A percentile compares a stretch with the other conserved stretches of the same genome.
Evolutionary conservation across 768 basidiomycete genomes (phyloP).

Genomic region (Phylloporus sp.): DNA sequence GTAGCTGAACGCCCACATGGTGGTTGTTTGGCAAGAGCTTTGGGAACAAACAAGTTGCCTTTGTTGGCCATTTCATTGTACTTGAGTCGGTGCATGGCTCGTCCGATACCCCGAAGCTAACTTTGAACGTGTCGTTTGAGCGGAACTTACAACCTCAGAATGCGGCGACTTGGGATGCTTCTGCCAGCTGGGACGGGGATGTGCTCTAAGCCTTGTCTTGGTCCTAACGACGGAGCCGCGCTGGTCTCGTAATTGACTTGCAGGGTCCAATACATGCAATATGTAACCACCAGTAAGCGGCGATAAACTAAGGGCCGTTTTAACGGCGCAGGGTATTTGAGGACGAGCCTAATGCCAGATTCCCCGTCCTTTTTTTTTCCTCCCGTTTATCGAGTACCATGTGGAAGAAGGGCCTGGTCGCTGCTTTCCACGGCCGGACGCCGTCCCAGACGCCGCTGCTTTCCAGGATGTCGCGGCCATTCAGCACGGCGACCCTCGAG

Average conservation of each 20-base stretch:
- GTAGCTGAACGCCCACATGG: conserved; percentile 27
- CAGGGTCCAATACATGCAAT: not conserved
- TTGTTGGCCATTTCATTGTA: not conserved
- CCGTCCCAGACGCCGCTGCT: not conserved
- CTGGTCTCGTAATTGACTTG: not conserved
- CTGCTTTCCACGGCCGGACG: not conserved
- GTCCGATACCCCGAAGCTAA: not conserved
- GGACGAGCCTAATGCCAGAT: not conserved
- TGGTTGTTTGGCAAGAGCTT: conserved; percentile 12
- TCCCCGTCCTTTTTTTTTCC: not conserved
- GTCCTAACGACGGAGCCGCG: not conserved
- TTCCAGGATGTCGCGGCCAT: not conserved
- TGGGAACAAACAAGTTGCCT: not conserved
- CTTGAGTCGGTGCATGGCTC: not conserved
- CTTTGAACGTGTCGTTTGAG: not conserved
- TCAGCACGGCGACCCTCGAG: not conserved
- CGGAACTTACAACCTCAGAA: not conserved
- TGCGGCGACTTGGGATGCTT: not conserved
- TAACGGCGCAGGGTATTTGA: conserved; percentile 9
- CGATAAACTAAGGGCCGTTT: not conserved
- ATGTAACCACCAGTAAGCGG: not conserved
- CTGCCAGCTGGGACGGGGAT: not conserved
- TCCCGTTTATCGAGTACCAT: not conserved
- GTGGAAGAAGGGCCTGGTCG: conserved; percentile 15
- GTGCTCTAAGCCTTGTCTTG: not conserved